A percentile compares a stretch with the other conserved stretches of the same genome.
Conservation (phyloP, 805 yeast genomes). For the Millerago galiae region DNA sequence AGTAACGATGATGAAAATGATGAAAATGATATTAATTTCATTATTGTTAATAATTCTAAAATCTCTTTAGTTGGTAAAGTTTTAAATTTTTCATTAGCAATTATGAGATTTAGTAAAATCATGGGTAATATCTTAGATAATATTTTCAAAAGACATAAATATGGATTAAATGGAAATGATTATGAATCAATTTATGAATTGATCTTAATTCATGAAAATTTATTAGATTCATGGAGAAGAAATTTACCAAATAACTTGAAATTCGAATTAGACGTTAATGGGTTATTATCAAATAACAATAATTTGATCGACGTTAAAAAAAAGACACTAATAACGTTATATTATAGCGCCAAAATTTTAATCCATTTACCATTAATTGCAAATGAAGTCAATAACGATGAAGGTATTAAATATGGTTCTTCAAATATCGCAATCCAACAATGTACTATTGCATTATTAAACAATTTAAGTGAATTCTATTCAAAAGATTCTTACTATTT, state of each 20-base stretch:
- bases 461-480: slow-evolving; percentile 38
- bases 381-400: slow-evolving; percentile 21
- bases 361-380: slow-evolving; percentile 61
- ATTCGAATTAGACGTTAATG: slow-evolving; percentile 60
- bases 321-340: slow-evolving; percentile 49
- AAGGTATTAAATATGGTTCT: slow-evolving; percentile 34
- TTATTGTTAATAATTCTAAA: slow-evolving; percentile 51
- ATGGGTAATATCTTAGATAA: slow-evolving; percentile 69
- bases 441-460: slow-evolving; percentile 53
- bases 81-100: slow-evolving; percentile 50
- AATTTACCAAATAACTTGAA: slow-evolving; percentile 56
- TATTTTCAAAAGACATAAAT: slow-evolving; percentile 49
- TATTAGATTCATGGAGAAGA: slow-evolving; percentile 73
- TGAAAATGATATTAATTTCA: slow-evolving; percentile 46
- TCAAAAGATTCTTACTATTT: slow-evolving; percentile 37
- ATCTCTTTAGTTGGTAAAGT: slow-evolving; percentile 68
- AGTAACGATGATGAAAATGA: slow-evolving; percentile 34
- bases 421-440: slow-evolving; percentile 66
- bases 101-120: slow-evolving; percentile 66
- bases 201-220: slow-evolving; percentile 48
- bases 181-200: slow-evolving; percentile 24
- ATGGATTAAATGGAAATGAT: slow-evolving; percentile 8
- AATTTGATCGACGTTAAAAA: slow-evolving; percentile 30
- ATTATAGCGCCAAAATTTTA: slow-evolving; percentile 56
- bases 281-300: slow-evolving; percentile 34